These are phyloP conservation scores for Pseudonitzschia multiseries DNA, from an alignment of 108 stramenopile genomes.

Conservation along the genomic window DNA sequence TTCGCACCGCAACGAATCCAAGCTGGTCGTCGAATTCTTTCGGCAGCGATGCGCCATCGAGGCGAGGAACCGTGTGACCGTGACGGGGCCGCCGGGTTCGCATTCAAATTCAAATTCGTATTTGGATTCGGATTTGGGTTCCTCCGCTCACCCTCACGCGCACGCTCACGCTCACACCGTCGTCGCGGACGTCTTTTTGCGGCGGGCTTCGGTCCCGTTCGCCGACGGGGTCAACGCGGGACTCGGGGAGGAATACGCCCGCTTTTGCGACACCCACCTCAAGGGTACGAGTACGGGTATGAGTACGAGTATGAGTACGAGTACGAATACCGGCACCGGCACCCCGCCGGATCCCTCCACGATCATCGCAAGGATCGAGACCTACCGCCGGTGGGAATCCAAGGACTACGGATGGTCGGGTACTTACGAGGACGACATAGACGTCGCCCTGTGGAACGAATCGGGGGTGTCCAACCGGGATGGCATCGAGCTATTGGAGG, in stretches of 20 bases:
- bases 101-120: no score
- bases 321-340: no score
- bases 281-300: no score
- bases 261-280: background rate
- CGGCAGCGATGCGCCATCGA: slow-evolving; percentile 11
- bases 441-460: background rate
- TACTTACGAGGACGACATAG: slow-evolving; percentile 68
- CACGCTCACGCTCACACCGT: no score
- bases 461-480: background rate
- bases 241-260: slow-evolving; percentile 20
- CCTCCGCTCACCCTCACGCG: no score
- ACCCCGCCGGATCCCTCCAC: background rate
- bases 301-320: no score
- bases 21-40: slow-evolving; percentile 26
- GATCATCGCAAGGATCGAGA: slow-evolving; percentile 33
- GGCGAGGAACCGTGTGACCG: no score
- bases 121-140: no score
- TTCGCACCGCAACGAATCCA: slow-evolving; percentile 58
- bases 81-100: background rate
- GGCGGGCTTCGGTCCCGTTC: slow-evolving; percentile 40
- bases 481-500: slow-evolving; percentile 11
- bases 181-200: slow-evolving; percentile 17
- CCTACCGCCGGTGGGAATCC: slow-evolving; percentile 41
- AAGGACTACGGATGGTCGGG: slow-evolving; percentile 40
- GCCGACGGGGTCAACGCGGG: slow-evolving; percentile 40